Base-by-base conservation (phyloP, 2,329 filamentous ascomycete species). In the Paracamarosporium sp. region DNA sequence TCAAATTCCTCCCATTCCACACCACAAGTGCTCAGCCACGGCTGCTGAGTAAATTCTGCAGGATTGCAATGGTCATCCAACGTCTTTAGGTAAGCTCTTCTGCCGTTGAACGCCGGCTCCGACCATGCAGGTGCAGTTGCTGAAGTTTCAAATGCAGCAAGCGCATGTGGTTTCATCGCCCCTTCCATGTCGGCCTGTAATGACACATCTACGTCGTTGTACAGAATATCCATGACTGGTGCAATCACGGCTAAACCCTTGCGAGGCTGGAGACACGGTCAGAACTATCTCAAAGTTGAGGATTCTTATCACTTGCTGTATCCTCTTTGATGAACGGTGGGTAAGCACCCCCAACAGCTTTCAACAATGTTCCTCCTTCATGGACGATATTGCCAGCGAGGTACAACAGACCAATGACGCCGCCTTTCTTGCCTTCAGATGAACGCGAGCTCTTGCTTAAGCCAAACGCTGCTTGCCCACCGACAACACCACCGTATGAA, bases 161-260 rank as follows among this genome's bases (percentile, higher is more conserved):
- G 48, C 17, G 63, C 53, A 35, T 64, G 59, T 12, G 63, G 63
- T 5, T 53, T 50, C 61, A 64, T 64, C 3, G 41, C 55, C 5
- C 27, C 51, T 30, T 63, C 57, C 11, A 64, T 11, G 7, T 57
- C 35, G 25, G 52, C 13, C 17, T 20, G 15, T 25, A 41, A 3
- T 1, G 50, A 28, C 1, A 46, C 20, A 31, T 55, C 46, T 1
- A 35, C 28, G 31, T 64, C 33, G 47, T 28, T 47, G 50, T 64
- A 66, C 4, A 64, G 56, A 2, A 54, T 64, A 13, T 59, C 48
- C 38, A 59, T 63, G 12, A 60, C 62, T n/a, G 57, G 57, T 15
- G 44, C 38, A 25, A 66, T 64, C 12, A 64, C 36, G 2, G 59
- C 59, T 5, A 63, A 25, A 24, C 62, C 61, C 20, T 55, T 25